phyloP scores from a whole-genome alignment of 2,329 filamentous ascomycete genomes.

The Aureobasidium sp. region DNA sequence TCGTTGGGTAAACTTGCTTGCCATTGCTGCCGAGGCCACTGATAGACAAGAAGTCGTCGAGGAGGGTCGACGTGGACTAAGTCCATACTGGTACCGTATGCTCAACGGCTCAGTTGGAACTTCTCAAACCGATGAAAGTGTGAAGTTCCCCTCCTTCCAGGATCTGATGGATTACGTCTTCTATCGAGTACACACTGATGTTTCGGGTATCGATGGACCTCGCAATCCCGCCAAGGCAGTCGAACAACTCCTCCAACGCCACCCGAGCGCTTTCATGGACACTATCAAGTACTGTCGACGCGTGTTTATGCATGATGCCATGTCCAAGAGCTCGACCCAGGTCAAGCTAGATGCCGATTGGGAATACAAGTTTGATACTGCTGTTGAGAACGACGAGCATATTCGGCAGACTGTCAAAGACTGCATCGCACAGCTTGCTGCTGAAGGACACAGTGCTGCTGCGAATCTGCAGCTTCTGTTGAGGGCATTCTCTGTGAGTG shows the following conservation, averaged over 20 bases:
- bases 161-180: slow-evolving; percentile 30
- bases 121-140: slow-evolving; percentile 23
- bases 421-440: slow-evolving; percentile 39
- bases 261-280: slow-evolving; percentile 53
- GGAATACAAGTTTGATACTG: slow-evolving; percentile 70
- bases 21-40: slow-evolving; percentile 57
- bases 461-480: slow-evolving; percentile 14
- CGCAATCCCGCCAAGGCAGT: background rate
- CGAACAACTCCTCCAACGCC: slow-evolving; percentile 2
- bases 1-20: slow-evolving; percentile 83
- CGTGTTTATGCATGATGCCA: slow-evolving; percentile 52
- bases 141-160: slow-evolving; percentile 37
- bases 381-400: slow-evolving; percentile 61
- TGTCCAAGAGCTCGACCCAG: slow-evolving; percentile 36
- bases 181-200: slow-evolving; percentile 3
- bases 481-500: slow-evolving; percentile 15
- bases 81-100: slow-evolving; percentile 65
- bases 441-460: slow-evolving; percentile 25
- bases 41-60: slow-evolving; percentile 80
- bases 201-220: background rate
- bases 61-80: slow-evolving; percentile 81
- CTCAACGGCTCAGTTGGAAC: slow-evolving; percentile 41
- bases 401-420: slow-evolving; percentile 53
- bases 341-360: slow-evolving; percentile 68
- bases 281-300: slow-evolving; percentile 63